Conservation (phyloP, 805 yeast genomes). For the Candida gorgasii region DNA sequence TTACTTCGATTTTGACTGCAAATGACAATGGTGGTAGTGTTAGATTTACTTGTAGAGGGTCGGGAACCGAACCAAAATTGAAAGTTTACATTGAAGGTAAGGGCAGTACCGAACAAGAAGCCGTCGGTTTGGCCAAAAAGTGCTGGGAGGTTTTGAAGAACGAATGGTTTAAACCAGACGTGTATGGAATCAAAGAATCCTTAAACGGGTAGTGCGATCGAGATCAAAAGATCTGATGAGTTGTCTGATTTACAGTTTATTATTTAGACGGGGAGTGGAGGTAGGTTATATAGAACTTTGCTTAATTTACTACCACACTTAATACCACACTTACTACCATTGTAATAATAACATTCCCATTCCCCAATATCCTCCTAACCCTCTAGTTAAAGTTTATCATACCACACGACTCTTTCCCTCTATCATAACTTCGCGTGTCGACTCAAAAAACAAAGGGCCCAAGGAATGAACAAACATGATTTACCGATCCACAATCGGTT, state of each 20-base stretch:
- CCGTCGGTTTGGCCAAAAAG: constrained; percentile 52
- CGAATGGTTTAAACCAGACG: constrained; percentile 16
- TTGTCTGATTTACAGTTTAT: background rate
- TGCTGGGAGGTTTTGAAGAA: constrained; percentile 62
- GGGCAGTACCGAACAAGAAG: constrained; percentile 46
- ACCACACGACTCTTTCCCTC: no score
- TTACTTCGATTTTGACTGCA: constrained; percentile 60
- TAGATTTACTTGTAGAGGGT: constrained; percentile 85
- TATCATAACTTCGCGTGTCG: background rate
- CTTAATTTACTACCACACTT: no score
- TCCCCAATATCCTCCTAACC: no score
- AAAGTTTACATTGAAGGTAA: constrained; percentile 87
- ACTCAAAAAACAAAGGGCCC: background rate
- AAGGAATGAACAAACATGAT: constrained; percentile 3
- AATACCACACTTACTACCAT: no score
- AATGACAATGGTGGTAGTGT: constrained; percentile 27
- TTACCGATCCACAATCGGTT: constrained; percentile 9
- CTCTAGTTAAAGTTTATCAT: no score
- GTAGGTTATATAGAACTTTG: no score
- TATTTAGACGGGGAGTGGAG: no score
- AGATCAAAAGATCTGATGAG: no score
- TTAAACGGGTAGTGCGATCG: background rate
- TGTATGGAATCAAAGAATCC: constrained; percentile 11
- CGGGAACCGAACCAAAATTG: constrained; percentile 95
- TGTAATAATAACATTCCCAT: no score